A percentile compares a stretch with the other conserved stretches of the same genome.
phyloP scores from a whole-genome alignment of 768 basidiomycete genomes.

The Strobilomyces echinocephalus region DNA sequence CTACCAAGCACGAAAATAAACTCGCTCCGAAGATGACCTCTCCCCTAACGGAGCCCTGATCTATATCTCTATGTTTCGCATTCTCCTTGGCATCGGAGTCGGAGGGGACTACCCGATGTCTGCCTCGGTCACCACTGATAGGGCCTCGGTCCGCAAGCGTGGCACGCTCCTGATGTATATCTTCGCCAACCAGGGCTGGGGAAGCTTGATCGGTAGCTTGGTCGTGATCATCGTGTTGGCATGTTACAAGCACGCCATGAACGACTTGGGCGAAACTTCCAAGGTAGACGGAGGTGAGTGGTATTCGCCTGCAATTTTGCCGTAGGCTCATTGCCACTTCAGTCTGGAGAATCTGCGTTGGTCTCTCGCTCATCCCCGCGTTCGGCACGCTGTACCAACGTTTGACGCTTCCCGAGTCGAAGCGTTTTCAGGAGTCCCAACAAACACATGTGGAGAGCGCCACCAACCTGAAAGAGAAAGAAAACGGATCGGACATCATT shows the following conservation, averaged over 20 bases:
- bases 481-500: constrained; percentile 1
- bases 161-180: constrained; percentile 75
- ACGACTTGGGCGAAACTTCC: constrained; percentile 49
- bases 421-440: constrained; percentile 46
- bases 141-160: constrained; percentile 58
- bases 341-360: constrained; percentile 73
- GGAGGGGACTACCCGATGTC: constrained; percentile 82
- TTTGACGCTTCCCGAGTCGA: constrained; percentile 66
- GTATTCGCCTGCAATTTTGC: background rate
- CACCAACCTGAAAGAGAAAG: constrained; percentile 32
- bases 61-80: constrained; percentile 63
- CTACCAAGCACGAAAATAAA: background rate
- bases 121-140: constrained; percentile 63
- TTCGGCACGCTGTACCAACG: constrained; percentile 74
- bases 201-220: constrained; percentile 59
- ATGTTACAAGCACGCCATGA: constrained; percentile 60
- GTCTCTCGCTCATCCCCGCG: constrained; percentile 71
- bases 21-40: constrained; percentile 37
- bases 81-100: constrained; percentile 71
- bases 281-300: constrained; percentile 67
- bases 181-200: constrained; percentile 78
- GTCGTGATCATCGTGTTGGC: constrained; percentile 60
- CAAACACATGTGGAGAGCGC: constrained; percentile 21
- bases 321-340: background rate
- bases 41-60: constrained; percentile 50